Percentiles rank a stretch among this genome's conserved stretches.
Evolutionary conservation across 169 alveolate species (phyloP).

Genomic region (Theileria luwenshuni): DNA sequence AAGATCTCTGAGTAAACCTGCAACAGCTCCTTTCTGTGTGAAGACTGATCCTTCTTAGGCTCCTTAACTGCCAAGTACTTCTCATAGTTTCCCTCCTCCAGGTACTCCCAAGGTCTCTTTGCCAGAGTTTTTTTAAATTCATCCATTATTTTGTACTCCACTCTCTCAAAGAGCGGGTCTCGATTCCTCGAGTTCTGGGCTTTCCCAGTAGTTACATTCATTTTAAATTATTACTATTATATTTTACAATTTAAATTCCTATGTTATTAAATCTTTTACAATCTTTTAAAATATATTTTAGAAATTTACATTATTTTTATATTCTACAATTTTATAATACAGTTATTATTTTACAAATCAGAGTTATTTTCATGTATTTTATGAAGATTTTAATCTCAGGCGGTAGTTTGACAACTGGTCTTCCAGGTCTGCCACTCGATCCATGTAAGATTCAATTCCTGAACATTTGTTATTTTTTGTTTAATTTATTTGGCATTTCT

Average conservation of each 20-base stretch:
- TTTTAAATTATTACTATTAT: no score
- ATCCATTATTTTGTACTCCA: conserved; percentile 21
- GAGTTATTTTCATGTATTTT: not conserved
- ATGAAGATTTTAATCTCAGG: conserved; percentile 6
- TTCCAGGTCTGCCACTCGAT: conserved; percentile 58
- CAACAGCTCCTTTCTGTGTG: conserved; percentile 25
- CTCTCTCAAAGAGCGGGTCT: no score
- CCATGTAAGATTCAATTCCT: conserved; percentile 46
- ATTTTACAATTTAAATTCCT: not conserved
- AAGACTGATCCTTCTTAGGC: conserved; percentile 13
- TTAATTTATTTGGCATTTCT: not conserved
- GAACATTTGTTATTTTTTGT: not conserved
- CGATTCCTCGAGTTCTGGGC: not conserved
- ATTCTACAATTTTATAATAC: not conserved
- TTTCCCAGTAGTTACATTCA: not conserved
- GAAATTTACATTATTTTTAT: not conserved
- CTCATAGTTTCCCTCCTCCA: conserved; percentile 22
- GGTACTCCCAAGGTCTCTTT: conserved; percentile 27
- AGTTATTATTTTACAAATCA: not conserved
- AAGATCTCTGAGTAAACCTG: conserved; percentile 19
- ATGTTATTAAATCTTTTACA: conserved; percentile 3
- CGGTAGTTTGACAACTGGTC: conserved; percentile 42
- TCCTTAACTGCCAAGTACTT: not conserved
- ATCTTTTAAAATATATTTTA: not conserved
- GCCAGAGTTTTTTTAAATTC: conserved; percentile 22